Evolutionary conservation across 805 yeast species (phyloP).

Genomic region (Ogataea parapolymorpha): DNA sequence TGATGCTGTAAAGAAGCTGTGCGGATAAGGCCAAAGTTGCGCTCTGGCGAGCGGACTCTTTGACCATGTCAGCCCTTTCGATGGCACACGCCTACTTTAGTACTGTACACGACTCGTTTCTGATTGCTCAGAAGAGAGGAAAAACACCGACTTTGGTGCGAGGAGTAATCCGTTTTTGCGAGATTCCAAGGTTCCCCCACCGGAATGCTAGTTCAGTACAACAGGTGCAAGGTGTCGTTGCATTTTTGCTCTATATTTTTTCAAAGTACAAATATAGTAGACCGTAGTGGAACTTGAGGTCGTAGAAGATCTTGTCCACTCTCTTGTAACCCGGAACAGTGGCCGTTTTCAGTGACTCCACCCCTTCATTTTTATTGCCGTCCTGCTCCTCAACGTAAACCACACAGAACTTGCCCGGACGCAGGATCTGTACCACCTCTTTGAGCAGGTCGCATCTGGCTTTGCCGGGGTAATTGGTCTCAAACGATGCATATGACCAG

Average conservation of each 20-base stretch:
- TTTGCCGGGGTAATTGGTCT: constrained; percentile 67
- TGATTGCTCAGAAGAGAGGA: constrained; percentile 2
- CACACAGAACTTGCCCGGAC: constrained; percentile 71
- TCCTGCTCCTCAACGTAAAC: constrained; percentile 31
- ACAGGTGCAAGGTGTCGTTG: neutral
- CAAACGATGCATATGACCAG: constrained; percentile 96
- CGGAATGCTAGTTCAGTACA: neutral
- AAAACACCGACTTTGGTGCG: constrained; percentile 1
- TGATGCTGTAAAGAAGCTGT: constrained; percentile 11
- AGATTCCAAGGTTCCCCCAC: neutral
- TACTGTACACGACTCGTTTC: constrained; percentile 7
- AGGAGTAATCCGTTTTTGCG: constrained; percentile 1
- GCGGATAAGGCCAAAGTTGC: neutral
- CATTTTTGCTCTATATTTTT: constrained; percentile 19
- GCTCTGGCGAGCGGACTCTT: neutral
- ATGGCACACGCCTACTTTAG: neutral
- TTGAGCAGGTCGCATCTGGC: constrained; percentile 54
- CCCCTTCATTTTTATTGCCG: constrained; percentile 21
- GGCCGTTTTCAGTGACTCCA: constrained; percentile 32
- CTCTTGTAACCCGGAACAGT: constrained; percentile 50
- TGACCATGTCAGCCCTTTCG: neutral
- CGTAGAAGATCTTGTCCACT: constrained; percentile 68
- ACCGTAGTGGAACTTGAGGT: constrained; percentile 64
- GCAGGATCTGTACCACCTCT: constrained; percentile 60
- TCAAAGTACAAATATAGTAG: constrained; percentile 69